Percentiles rank a stretch among this genome's conserved stretches.
These are phyloP conservation scores for Termitomyces heimii DNA, from an alignment of 768 basidiomycete genomes.

Conservation along the genomic window DNA sequence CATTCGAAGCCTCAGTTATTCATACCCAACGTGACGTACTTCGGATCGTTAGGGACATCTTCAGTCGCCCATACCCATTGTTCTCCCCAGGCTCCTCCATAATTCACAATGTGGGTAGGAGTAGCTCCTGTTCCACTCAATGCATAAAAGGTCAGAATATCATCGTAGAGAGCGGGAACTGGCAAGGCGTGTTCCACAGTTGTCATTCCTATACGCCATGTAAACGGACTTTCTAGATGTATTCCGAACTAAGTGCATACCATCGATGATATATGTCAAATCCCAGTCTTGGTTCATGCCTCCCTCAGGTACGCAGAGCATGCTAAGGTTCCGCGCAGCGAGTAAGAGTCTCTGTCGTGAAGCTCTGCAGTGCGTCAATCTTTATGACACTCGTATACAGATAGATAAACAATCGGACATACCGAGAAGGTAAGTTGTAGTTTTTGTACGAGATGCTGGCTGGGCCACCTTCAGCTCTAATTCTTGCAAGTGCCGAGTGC, in stretches of 20 bases:
- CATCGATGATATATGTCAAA: slow-evolving; percentile 72
- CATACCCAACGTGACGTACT: slow-evolving; percentile 35
- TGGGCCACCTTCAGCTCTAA: slow-evolving; percentile 69
- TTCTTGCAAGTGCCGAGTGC: slow-evolving; percentile 55
- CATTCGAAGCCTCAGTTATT: slow-evolving; percentile 8
- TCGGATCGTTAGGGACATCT: slow-evolving; percentile 62
- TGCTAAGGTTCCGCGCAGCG: slow-evolving; percentile 54
- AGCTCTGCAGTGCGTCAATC: slow-evolving; percentile 32
- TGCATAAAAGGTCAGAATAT: slow-evolving; percentile 56
- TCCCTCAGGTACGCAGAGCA: slow-evolving; percentile 73
- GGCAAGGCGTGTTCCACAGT: slow-evolving; percentile 71
- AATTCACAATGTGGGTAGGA: slow-evolving; percentile 73
- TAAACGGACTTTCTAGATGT: background rate
- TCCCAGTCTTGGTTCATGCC: slow-evolving; percentile 83
- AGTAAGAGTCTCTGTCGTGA: slow-evolving; percentile 61
- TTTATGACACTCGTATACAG: background rate
- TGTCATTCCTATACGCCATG: slow-evolving; percentile 54
- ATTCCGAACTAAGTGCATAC: slow-evolving; percentile 22
- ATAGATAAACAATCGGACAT: slow-evolving; percentile 6
- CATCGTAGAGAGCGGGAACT: slow-evolving; percentile 59
- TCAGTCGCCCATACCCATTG: slow-evolving; percentile 61
- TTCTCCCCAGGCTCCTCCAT: slow-evolving; percentile 68
- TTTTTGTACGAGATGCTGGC: slow-evolving; percentile 75
- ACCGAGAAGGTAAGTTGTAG: slow-evolving; percentile 67
- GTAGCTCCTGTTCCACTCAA: slow-evolving; percentile 67